Evolutionary conservation across 2,329 filamentous ascomycete species (phyloP).

Genomic region (Neurospora crassa): DNA sequence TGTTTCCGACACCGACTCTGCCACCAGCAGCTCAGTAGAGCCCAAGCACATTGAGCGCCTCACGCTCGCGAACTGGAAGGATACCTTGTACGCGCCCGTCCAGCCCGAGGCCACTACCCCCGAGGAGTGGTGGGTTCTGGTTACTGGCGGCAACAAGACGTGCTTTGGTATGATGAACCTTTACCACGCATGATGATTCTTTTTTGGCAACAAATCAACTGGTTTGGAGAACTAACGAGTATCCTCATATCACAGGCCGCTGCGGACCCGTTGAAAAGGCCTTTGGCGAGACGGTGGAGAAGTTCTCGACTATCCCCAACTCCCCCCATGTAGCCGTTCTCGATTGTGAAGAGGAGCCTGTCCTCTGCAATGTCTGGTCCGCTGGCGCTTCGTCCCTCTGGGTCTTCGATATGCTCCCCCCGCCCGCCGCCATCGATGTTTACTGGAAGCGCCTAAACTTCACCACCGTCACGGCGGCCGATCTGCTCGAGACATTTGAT

Average conservation of each 20-base stretch:
- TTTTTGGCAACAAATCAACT: not conserved
- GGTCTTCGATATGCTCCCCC: slow-evolving; percentile 57
- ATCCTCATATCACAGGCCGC: slow-evolving; percentile 37
- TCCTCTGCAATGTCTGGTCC: slow-evolving; percentile 69
- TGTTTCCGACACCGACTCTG: slow-evolving; percentile 32
- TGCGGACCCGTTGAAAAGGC: slow-evolving; percentile 56
- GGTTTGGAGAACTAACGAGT: slow-evolving; percentile 2
- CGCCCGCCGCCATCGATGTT: slow-evolving; percentile 53
- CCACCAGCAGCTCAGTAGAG: slow-evolving; percentile 33
- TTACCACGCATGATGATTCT: not conserved
- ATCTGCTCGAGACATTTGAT: slow-evolving; percentile 50
- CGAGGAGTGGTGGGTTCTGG: slow-evolving; percentile 67
- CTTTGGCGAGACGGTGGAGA: slow-evolving; percentile 54
- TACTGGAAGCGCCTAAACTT: slow-evolving; percentile 59
- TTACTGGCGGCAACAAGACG: slow-evolving; percentile 69
- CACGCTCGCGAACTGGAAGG: slow-evolving; percentile 61
- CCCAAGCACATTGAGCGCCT: slow-evolving; percentile 43
- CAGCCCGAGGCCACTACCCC: slow-evolving; percentile 49
- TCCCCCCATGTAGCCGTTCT: slow-evolving; percentile 59
- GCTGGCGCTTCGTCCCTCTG: slow-evolving; percentile 55
- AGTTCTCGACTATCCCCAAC: slow-evolving; percentile 50
- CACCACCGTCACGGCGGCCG: slow-evolving; percentile 55
- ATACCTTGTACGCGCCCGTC: slow-evolving; percentile 54
- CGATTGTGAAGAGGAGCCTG: slow-evolving; percentile 65
- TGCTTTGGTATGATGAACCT: slow-evolving; percentile 49